A percentile compares a stretch with the other conserved stretches of the same genome.
These are phyloP conservation scores for Apiospora koreana DNA, from an alignment of 2,329 filamentous ascomycete species.

Conservation along the genomic window DNA sequence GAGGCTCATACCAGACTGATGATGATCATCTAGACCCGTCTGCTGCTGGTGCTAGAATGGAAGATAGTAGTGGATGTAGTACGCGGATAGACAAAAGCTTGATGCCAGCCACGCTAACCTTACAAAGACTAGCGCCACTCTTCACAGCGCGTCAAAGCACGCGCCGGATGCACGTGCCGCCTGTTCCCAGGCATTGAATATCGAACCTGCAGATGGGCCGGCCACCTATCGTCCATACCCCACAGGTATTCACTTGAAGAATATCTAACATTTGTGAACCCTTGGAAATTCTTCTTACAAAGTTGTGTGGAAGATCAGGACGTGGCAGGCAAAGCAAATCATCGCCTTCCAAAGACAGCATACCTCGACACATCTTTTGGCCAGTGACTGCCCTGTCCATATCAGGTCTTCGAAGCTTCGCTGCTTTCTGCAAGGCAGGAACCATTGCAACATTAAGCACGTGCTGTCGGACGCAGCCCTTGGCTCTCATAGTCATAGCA, in stretches of 20 bases:
- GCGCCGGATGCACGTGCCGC: neutral
- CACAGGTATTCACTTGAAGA: neutral
- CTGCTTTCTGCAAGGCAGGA: neutral
- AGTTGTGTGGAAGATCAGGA: neutral
- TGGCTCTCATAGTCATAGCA: neutral
- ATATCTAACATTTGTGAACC: neutral
- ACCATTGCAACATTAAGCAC: neutral
- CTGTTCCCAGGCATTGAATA: neutral
- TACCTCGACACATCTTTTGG: neutral
- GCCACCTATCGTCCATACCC: neutral
- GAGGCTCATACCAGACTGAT: too few species aligned
- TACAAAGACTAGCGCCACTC: neutral
- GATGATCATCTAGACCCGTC: too few species aligned
- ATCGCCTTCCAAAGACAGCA: neutral
- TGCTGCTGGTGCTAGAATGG: neutral
- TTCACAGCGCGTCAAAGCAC: neutral
- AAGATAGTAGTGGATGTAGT: neutral
- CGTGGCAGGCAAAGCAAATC: neutral
- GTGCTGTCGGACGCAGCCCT: neutral
- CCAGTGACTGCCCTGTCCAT: neutral
- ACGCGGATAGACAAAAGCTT: neutral
- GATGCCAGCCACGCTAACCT: neutral
- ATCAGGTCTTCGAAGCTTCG: neutral
- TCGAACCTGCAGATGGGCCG: neutral
- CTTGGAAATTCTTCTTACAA: neutral